Evolutionary conservation across 2,329 filamentous ascomycete genomes (phyloP).

Genomic region (Epichloe gansuensis): DNA sequence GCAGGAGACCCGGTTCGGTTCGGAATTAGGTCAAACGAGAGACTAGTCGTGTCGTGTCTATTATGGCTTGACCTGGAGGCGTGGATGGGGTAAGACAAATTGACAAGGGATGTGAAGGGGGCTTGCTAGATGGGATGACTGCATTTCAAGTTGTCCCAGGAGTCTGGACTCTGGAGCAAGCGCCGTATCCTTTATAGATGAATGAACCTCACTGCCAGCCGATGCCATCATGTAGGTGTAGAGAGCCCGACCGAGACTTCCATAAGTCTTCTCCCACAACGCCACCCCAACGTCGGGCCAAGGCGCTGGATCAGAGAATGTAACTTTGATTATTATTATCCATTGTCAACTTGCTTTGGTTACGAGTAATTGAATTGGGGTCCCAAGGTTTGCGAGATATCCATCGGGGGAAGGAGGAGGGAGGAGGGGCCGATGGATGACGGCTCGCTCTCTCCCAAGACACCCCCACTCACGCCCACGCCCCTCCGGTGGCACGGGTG

Average conservation of each 20-base stretch:
- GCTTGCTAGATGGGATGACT: neutral
- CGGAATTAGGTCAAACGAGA: too few relatives aligned
- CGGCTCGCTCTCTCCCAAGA: too few relatives aligned
- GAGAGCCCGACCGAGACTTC: too few relatives aligned
- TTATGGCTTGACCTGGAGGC: neutral
- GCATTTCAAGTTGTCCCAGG: neutral
- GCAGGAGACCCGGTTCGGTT: too few relatives aligned
- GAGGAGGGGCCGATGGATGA: too few relatives aligned
- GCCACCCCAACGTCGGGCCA: constrained; percentile 1
- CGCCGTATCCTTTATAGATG: constrained; percentile 4
- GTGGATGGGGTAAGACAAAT: neutral
- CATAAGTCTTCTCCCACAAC: neutral
- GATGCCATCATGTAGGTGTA: too few relatives aligned
- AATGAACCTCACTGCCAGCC: neutral
- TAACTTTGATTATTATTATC: neutral
- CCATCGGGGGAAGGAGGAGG: neutral
- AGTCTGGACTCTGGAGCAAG: constrained; percentile 1
- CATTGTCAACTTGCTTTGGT: neutral
- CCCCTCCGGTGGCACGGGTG: too few relatives aligned
- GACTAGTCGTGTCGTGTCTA: too few relatives aligned
- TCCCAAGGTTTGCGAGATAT: neutral
- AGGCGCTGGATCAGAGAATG: constrained; percentile 2
- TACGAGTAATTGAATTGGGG: neutral
- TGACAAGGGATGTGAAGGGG: neutral
- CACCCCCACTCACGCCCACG: too few relatives aligned